Evolutionary conservation across 805 yeast genomes (phyloP), one percentile per base, ranked within the genome.

Genomic region (Suhomyces sp.): DNA sequence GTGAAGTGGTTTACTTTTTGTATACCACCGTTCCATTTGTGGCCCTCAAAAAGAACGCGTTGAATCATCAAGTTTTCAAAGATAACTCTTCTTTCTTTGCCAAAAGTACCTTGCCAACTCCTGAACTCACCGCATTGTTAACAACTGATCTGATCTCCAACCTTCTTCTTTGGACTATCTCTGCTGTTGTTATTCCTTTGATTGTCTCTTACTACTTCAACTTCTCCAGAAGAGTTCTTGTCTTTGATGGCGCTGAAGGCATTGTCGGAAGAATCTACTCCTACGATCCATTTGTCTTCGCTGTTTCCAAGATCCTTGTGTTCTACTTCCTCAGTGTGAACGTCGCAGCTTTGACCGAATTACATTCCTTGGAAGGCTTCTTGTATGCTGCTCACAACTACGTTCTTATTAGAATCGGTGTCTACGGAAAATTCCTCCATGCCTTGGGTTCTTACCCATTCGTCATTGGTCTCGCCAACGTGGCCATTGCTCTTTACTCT

Each of bases 251-350:
- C 32, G 66, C 59, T 24, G 65, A 58, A 19, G 54, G 51, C 18
- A 50, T 57, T 28, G 45, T 60, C 28, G 44, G 38, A 28, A 63
- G 74, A 55, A 57, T 60, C 37, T 65, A 66, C 52, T 56, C 50
- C 32, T 68, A 53, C 54, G 85, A 79, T 53, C 83, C 84, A 26
- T 67, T 78, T 43, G 58, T 70, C 31, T 52, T 58, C 36, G 58
- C 62, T 26, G 54, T 78, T 46, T 42, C 65, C 34, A 76, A 77
- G 52, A 53, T 71, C 19, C 48, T 76, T 41, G 42, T 70, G 17
- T 63, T 65, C 42, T 68, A 64, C 53, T 53, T 63, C 39, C 47
- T 69, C 38, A 55, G 56, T 47, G 61, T 59, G 44, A 56, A 52
- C 50, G 42, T 37, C 58, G 64, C 54, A 20, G 56, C 42, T 29